Base-by-base conservation (phyloP, 1,284 basidiomycete species). In the Coriolopsis trogii region DNA sequence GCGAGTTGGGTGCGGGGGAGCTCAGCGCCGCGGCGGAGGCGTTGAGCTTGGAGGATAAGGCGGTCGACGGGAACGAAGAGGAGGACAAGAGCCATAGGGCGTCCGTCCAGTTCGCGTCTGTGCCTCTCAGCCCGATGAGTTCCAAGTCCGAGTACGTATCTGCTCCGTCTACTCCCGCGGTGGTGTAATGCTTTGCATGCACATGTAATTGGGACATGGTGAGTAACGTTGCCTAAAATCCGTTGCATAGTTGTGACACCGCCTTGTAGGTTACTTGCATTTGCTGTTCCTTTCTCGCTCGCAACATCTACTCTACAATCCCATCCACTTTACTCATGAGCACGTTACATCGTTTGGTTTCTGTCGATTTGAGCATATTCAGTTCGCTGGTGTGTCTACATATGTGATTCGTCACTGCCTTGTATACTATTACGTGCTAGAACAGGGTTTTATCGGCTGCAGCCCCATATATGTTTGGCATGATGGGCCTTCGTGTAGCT, bases 111-210 rank as follows among this genome's bases (percentile, higher is more conserved):
- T 29, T 34, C 15, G 41, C 49, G 3, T 54, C 52, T 33, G 41
- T 46, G 3, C 57, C 52, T 33, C 48, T 56, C n/a, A 59, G 57
- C 31, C 54, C 57, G 24, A 52, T 57, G 12, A 55, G 56, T 13
- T 55, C 53, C 8, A 44, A 50, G 18, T 59, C 63, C 31, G 65
- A 65, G 6, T 67, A 60, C 43, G 50, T 60, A 16, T 65, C 66
- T 9, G 63, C 56, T 2, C 55, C 65, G 21, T 64, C 64, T 13
- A 67, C 66, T 12, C 67, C 64, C 6, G 47, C 61, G 41, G 46
- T 51, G 1, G 5, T 26, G 21, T 49, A 30, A 42, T 29, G 13
- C 28, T 16, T 23, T 23, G 9, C 25, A n/a, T n/a, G n/a, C n/a
- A n/a, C n/a, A n/a, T n/a, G n/a, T n/a, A n/a, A n/a, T n/a, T n/a